Percentiles rank a stretch among this genome's conserved stretches.
Evolutionary conservation across 805 yeast genomes (phyloP).

Genomic region (Clavispora vitiphila): DNA sequence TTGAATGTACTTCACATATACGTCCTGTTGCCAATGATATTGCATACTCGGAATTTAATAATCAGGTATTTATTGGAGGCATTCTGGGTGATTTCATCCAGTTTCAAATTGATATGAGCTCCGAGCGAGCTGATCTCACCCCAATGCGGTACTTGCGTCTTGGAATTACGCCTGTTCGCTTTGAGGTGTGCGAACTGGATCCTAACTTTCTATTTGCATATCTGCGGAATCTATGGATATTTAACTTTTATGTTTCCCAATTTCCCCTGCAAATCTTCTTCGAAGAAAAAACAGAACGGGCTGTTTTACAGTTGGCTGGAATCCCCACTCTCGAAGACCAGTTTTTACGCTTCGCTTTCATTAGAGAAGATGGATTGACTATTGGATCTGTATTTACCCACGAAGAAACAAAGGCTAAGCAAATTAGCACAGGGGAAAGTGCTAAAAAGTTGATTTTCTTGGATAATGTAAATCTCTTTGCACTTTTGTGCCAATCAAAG

Average conservation of each 20-base stretch:
- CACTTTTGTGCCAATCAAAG: slow-evolving; percentile 27
- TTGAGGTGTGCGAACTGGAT: slow-evolving; percentile 14
- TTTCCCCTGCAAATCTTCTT: slow-evolving; percentile 29
- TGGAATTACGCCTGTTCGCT: slow-evolving; percentile 23
- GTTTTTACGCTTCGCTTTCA: slow-evolving; percentile 13
- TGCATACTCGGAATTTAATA: neutral
- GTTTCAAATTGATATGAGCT: slow-evolving; percentile 7
- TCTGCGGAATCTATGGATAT: slow-evolving; percentile 29
- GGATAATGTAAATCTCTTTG: slow-evolving; percentile 24
- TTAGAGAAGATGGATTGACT: slow-evolving; percentile 36
- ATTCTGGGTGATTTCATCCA: slow-evolving; percentile 26
- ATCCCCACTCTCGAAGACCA: slow-evolving; percentile 8
- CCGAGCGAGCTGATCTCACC: neutral
- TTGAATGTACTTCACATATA: neutral
- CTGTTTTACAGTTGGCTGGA: slow-evolving; percentile 16
- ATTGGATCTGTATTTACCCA: slow-evolving; percentile 22
- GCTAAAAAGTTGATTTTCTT: slow-evolving; percentile 29
- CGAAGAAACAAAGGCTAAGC: slow-evolving; percentile 22
- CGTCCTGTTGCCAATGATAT: slow-evolving; percentile 7
- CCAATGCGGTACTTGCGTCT: slow-evolving; percentile 18
- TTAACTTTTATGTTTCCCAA: slow-evolving; percentile 22
- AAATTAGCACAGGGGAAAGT: slow-evolving; percentile 26
- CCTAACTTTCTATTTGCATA: slow-evolving; percentile 18
- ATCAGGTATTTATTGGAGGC: slow-evolving; percentile 24
- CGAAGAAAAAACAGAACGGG: slow-evolving; percentile 31